These are phyloP conservation scores for Tylopilus vinaceipallidus DNA, from an alignment of 768 basidiomycete species.

Conservation along the genomic window DNA sequence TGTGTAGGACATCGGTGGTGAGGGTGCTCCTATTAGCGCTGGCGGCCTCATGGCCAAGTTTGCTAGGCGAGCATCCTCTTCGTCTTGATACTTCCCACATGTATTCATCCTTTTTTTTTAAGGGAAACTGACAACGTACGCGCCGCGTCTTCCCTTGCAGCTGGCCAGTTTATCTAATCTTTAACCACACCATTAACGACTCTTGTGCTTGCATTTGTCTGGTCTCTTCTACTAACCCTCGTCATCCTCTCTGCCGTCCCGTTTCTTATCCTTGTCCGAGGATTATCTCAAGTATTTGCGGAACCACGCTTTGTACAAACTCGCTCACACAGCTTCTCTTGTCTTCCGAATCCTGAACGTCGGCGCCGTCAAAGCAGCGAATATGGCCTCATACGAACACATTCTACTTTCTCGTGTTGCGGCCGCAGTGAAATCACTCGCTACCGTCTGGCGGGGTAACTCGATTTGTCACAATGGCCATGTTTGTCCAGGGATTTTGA, in stretches of 20 bases:
- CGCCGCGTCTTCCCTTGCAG: conserved; percentile 74
- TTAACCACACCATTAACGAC: conserved; percentile 75
- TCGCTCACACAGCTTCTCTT: conserved; percentile 71
- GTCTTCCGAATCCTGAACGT: conserved; percentile 82
- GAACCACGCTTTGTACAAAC: conserved; percentile 63
- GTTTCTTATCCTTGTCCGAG: too few species aligned
- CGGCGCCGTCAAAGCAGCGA: conserved; percentile 91
- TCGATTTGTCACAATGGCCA: conserved; percentile 83
- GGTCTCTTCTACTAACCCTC: conserved; percentile 81
- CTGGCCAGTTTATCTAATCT: conserved; percentile 79
- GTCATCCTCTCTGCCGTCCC: conserved; percentile 91
- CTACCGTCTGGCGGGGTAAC: conserved; percentile 71
- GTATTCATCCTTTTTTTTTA: conserved; percentile 13
- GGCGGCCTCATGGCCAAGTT: conserved; percentile 95
- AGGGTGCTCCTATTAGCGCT: conserved; percentile 63
- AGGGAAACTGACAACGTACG: conserved; percentile 97
- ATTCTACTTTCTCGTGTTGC: conserved; percentile 46
- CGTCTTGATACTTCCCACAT: not conserved
- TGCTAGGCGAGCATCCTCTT: conserved; percentile 50
- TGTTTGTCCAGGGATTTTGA: conserved; percentile 98
- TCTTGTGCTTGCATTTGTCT: conserved; percentile 77
- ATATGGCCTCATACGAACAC: conserved; percentile 61
- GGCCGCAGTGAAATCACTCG: conserved; percentile 49
- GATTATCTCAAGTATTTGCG: conserved; percentile 66
- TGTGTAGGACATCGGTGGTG: conserved; percentile 35